Evolutionary conservation across 495 filamentous ascomycete species (phyloP).

Genomic region (Aspergillus panamensis): DNA sequence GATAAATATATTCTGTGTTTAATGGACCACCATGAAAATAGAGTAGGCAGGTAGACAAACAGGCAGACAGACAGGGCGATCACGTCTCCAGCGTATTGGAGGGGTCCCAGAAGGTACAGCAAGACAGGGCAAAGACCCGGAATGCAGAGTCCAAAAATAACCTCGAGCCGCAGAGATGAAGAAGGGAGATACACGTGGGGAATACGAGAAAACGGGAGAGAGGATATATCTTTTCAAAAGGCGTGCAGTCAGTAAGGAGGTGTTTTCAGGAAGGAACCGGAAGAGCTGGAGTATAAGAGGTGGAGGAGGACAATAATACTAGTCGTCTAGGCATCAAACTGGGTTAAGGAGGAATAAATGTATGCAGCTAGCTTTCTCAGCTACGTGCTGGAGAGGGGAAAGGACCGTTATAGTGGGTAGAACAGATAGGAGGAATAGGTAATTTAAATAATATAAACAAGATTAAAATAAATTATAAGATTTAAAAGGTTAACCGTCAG

Average conservation of each 20-base stretch:
- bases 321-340: no score
- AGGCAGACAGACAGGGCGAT: neutral
- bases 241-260: no score
- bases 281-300: constrained; percentile 16
- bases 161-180: constrained; percentile 26
- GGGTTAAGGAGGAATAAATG: constrained; percentile 4
- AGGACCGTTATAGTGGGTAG: constrained; percentile 6
- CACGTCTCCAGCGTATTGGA: no score
- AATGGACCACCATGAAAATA: constrained; percentile 6
- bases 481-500: constrained; percentile 4
- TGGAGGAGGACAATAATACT: constrained; percentile 1
- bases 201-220: constrained; percentile 32
- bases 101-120: neutral
- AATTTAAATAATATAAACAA: constrained; percentile 15
- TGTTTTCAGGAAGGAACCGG: constrained; percentile 15
- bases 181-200: constrained; percentile 24
- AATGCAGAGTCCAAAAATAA: constrained; percentile 32
- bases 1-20: constrained; percentile 1
- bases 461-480: constrained; percentile 9
- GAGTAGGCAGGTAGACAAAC: neutral
- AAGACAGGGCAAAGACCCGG: neutral
- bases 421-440: constrained; percentile 6
- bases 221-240: neutral
- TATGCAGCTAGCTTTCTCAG: neutral
- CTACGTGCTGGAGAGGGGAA: neutral